Conservation (phyloP, 305 asterid genomes). For the Solanum hybrid region DNA sequence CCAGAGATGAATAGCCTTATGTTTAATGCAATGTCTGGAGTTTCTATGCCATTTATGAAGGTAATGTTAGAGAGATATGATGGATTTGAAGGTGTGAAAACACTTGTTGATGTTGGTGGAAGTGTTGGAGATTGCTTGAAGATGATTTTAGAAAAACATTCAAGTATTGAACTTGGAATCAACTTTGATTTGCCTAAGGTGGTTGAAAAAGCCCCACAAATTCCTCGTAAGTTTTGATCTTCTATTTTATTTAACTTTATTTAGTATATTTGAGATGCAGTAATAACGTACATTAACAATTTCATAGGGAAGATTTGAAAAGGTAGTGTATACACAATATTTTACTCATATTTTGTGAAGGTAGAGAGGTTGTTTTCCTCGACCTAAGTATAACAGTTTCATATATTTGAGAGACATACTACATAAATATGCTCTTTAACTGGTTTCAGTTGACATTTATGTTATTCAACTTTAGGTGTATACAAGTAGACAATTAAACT, state of each 20-base stretch:
- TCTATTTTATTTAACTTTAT: too few relatives aligned
- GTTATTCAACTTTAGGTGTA: too few relatives aligned
- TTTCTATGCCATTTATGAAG: constrained; percentile 20
- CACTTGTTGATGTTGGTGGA: constrained; percentile 21
- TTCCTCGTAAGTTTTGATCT: neutral
- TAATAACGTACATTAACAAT: too few relatives aligned
- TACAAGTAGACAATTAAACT: too few relatives aligned
- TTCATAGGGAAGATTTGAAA: too few relatives aligned
- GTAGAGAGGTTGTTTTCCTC: fast-evolving
- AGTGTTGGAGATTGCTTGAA: constrained; percentile 18
- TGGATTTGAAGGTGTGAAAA: constrained; percentile 13
- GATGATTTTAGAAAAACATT: constrained; percentile 17
- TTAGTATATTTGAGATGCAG: too few relatives aligned
- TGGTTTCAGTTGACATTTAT: too few relatives aligned
- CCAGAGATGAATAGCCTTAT: constrained; percentile 19
- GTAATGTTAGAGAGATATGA: constrained; percentile 15
- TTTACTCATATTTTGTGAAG: too few relatives aligned
- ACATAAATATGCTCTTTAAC: too few relatives aligned
- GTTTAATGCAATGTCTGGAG: constrained; percentile 22
- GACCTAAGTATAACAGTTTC: too few relatives aligned
- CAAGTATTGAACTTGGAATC: constrained; percentile 10
- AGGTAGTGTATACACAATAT: too few relatives aligned
- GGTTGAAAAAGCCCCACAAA: constrained; percentile 15
- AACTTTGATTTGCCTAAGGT: constrained; percentile 29
- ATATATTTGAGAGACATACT: too few relatives aligned